Evolutionary conservation across 2,329 filamentous ascomycete species (phyloP), one percentile per base, ranked within the genome.

Genomic region (Cytospora piceicola): DNA sequence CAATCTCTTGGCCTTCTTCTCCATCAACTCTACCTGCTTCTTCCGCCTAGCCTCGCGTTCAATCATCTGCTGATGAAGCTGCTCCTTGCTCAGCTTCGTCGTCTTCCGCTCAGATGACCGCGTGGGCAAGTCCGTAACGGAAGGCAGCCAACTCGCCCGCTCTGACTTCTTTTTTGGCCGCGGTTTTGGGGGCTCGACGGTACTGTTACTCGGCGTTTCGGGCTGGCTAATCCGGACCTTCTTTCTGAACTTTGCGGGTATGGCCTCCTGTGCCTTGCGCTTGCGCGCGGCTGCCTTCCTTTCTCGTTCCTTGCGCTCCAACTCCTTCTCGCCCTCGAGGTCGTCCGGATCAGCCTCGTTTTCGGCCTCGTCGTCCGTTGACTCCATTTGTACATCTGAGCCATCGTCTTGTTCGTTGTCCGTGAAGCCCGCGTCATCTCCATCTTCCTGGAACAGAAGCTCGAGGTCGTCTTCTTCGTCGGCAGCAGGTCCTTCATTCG

Each of bases 371-470:
- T 93, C 90, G 0, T 88, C 92, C 0, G 92, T 96, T 17, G 91
- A 94, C 72, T 96, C 93, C 81, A 97, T 90, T 56, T 92, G 89
- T 70, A 92, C 88, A 74, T 97, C 94, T 1, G 90, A 92, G 2
- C 81, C 86, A 62, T 85, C 85, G 14, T 83, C 84, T 55, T 87
- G 69, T 81, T 84, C 89, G 8, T 83, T 86, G 72, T 93, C 90
- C 62, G 87, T 88, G 77, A 94, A 90, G 68, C 90, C 84, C 65
- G 82, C 82, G 71, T 91, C 88, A 66, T 90, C 82, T 64, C 87
- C 91, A 67, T 90, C 88, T 74, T 92, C 89, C 69, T 88, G 88
- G 71, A 93, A 93, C n/a, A 93, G 82, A 2, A 92, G 81, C 71
- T 91, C 88, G n/a, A 92, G 83, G 59, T 89, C 67, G 32, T 84